Conservation (phyloP, 352 stramenopile genomes). For the Phytophthora melonis region DNA sequence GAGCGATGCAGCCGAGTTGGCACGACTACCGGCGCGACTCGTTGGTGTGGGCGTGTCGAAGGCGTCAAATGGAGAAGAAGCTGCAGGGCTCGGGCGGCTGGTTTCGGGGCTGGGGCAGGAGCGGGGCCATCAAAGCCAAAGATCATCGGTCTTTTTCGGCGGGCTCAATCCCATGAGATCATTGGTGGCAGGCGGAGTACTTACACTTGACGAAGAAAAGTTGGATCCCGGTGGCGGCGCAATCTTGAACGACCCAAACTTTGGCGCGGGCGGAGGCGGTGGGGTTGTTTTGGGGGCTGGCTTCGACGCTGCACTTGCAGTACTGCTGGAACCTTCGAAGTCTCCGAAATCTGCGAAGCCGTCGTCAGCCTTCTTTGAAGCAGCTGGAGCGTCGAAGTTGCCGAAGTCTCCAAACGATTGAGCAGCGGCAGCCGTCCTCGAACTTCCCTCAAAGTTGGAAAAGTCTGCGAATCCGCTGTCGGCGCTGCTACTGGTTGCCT, state of each 20-base stretch:
- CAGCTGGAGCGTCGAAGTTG: slow-evolving; percentile 49
- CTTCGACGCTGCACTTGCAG: slow-evolving; percentile 33
- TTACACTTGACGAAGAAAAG: slow-evolving; percentile 48
- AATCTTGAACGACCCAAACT: slow-evolving; percentile 79
- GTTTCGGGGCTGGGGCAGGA: slow-evolving; percentile 32
- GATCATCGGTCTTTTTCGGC: slow-evolving; percentile 49
- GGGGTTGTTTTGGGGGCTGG: slow-evolving; percentile 41
- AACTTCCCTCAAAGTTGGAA: slow-evolving; percentile 66
- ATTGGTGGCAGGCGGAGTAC: slow-evolving; percentile 37
- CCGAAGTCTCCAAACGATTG: slow-evolving; percentile 60
- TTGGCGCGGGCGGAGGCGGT: slow-evolving; percentile 21
- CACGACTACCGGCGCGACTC: slow-evolving; percentile 25
- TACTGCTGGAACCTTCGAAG: slow-evolving; percentile 46
- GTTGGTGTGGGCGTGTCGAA: slow-evolving; percentile 44
- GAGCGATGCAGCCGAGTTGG: slow-evolving; percentile 38
- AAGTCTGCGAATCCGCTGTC: slow-evolving; percentile 78
- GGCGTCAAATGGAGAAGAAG: slow-evolving; percentile 52
- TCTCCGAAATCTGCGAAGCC: slow-evolving; percentile 66
- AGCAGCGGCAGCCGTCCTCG: slow-evolving; percentile 34
- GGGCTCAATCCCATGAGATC: slow-evolving; percentile 81
- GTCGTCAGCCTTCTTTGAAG: slow-evolving; percentile 31
- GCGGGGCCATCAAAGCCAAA: slow-evolving; percentile 62
- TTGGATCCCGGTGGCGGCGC: slow-evolving; percentile 61
- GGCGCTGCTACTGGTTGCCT: slow-evolving; percentile 22
- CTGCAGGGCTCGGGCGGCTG: slow-evolving; percentile 19